Evolutionary conservation across 2,329 filamentous ascomycete species (phyloP).

Genomic region (Cordyceps militaris): DNA sequence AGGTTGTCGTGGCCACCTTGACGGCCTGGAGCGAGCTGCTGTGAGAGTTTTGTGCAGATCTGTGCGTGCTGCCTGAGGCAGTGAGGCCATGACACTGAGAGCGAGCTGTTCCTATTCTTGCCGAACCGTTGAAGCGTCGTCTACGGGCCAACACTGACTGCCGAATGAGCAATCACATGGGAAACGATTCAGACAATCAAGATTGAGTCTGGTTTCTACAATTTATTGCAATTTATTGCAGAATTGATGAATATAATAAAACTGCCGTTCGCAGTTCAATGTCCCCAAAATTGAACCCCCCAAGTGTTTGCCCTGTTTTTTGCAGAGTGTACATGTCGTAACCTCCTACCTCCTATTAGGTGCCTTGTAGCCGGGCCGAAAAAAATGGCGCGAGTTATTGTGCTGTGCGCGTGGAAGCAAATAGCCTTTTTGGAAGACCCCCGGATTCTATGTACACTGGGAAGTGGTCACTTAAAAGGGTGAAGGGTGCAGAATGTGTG

Average conservation of each 20-base stretch:
- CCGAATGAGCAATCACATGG: slow-evolving; percentile 2
- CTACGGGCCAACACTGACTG: slow-evolving; percentile 1
- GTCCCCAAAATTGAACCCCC: neutral
- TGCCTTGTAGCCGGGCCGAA: neutral
- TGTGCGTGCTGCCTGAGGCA: neutral
- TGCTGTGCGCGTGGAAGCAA: neutral
- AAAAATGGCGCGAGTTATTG: slow-evolving; percentile 1
- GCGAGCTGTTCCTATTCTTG: slow-evolving; percentile 3
- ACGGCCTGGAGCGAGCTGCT: neutral
- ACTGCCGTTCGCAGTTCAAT: neutral
- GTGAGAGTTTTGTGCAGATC: neutral
- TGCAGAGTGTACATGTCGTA: neutral
- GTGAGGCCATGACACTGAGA: no score
- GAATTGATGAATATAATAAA: neutral
- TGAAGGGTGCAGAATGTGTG: neutral
- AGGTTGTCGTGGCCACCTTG: neutral
- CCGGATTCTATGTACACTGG: neutral
- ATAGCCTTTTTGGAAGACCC: slow-evolving; percentile 3
- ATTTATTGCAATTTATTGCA: neutral
- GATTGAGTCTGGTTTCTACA: neutral
- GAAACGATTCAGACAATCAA: neutral
- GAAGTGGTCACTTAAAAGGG: neutral
- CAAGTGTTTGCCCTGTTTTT: neutral
- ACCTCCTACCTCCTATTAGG: neutral
- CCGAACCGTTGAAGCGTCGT: neutral